Base-by-base conservation (phyloP, 768 basidiomycete species). In the Tulasnella sp. region DNA sequence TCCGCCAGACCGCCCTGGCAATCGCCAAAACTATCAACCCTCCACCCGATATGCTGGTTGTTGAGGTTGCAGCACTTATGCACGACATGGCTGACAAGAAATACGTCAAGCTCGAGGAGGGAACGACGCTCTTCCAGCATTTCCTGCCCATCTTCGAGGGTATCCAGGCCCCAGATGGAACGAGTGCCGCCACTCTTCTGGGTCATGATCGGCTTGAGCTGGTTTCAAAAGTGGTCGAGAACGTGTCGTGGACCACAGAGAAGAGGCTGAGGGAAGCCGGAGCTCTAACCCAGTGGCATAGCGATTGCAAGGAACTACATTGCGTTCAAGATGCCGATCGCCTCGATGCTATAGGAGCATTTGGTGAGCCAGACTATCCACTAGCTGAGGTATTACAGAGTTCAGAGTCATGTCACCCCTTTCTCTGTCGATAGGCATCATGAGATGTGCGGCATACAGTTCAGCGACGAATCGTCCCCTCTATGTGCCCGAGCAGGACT, bases 81-180 rank as follows among this genome's bases (percentile, higher is more conserved):
- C 96, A 97, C 83, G 95, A 97, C 84, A 88, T 96, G 58, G 86
- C 94, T 44, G 94, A 95, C 88, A 94, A 93, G 86, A 95, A 95
- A 87, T 94, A 95, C 83, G 91, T 92, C 24, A 86, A 91, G 1
- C 84, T 87, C 18, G 87, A 87, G 77, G 85, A 89, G 82, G 89
- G 90, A 18, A 86, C 88, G 24, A 90, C 93, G 83, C 89, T 92
- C 8, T 90, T 90, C 84, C 85, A 86, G 78, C 93, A 89, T 83
- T 92, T 94, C 84, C 85, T 90, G 34, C 91, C 93, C 31, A 90
- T 91, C 84, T 93, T 93, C 83, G 81, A 86, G 77, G 85, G 84
- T 38, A 75, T 72, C 38, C 1, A 46, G 31, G 74, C n/a, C 6
- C 36, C 48, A 5, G 58, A 75, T 24, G 44, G 34, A 5, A 58